Evolutionary conservation across 1,139 yeast species (phyloP).

Genomic region (Geotrichum cucujoidarum): DNA sequence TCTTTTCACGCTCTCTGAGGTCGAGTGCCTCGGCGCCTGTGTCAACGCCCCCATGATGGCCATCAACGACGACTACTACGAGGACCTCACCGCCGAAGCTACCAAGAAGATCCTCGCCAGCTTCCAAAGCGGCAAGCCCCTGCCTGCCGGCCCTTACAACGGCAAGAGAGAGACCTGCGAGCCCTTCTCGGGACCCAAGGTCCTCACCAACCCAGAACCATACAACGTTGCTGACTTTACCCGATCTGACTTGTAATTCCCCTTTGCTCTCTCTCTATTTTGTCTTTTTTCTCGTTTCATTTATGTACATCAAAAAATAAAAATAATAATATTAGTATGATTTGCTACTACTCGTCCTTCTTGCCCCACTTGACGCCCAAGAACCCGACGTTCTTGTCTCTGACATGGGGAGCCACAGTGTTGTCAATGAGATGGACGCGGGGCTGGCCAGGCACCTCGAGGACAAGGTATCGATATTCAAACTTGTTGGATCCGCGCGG

Average conservation of each 20-base stretch:
- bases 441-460: slow-evolving; percentile 68
- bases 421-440: slow-evolving; percentile 67
- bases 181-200: slow-evolving; percentile 68
- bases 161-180: slow-evolving; percentile 66
- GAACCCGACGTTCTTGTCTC: slow-evolving; percentile 47
- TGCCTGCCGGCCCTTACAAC: slow-evolving; percentile 62
- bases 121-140: slow-evolving; percentile 59
- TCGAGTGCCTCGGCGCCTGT: slow-evolving; percentile 90
- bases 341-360: slow-evolving; percentile 38
- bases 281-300: no score
- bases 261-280: no score
- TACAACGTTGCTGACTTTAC: slow-evolving; percentile 62
- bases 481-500: slow-evolving; percentile 61
- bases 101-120: slow-evolving; percentile 59
- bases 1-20: slow-evolving; percentile 77
- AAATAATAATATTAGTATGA: neutral
- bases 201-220: slow-evolving; percentile 57
- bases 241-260: slow-evolving; percentile 34
- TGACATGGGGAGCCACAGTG: slow-evolving; percentile 38
- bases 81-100: slow-evolving; percentile 71
- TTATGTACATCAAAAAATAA: neutral
- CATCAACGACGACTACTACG: slow-evolving; percentile 75
- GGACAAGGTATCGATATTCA: slow-evolving; percentile 65
- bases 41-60: slow-evolving; percentile 89
- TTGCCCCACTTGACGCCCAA: slow-evolving; percentile 84